These are phyloP conservation scores for Stagonosporopsis tanaceti DNA, from an alignment of 2,329 filamentous ascomycete genomes.

Conservation along the genomic window DNA sequence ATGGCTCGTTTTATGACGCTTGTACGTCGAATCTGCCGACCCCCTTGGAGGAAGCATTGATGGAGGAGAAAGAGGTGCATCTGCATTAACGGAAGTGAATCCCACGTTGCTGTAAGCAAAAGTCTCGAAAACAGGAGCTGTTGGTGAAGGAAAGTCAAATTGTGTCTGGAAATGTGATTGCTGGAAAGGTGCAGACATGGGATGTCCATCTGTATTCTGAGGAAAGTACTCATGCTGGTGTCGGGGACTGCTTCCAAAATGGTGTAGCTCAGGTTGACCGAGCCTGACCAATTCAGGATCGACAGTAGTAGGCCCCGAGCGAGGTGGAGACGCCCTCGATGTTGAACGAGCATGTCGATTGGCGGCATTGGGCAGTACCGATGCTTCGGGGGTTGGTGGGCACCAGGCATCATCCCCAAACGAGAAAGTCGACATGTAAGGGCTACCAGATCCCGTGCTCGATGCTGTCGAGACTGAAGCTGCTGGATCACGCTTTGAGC, in stretches of 20 bases:
- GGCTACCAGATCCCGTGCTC: conserved; percentile 33
- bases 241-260: conserved; percentile 19
- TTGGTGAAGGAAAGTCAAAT: conserved; percentile 37
- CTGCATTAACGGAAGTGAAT: conserved; percentile 25
- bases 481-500: conserved; percentile 66
- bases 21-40: conserved; percentile 26
- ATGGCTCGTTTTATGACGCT: conserved; percentile 36
- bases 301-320: conserved; percentile 31
- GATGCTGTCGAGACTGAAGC: conserved; percentile 35
- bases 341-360: conserved; percentile 34
- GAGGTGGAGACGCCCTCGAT: conserved; percentile 35
- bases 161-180: conserved; percentile 30
- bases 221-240: conserved; percentile 29
- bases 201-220: conserved; percentile 12
- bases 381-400: conserved; percentile 28
- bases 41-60: conserved; percentile 42
- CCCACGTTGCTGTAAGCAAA: conserved; percentile 24
- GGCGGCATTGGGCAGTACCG: conserved; percentile 17
- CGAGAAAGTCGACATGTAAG: conserved; percentile 39
- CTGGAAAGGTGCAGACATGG: conserved; percentile 21
- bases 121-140: conserved; percentile 26
- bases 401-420: conserved; percentile 38
- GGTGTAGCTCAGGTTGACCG: conserved; percentile 27
- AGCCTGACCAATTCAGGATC: conserved; percentile 39
- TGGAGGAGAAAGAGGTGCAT: conserved; percentile 29